These are phyloP conservation scores for Polygonum aviculare DNA, from an alignment of 148 eudicot genomes.

Conservation along the genomic window DNA sequence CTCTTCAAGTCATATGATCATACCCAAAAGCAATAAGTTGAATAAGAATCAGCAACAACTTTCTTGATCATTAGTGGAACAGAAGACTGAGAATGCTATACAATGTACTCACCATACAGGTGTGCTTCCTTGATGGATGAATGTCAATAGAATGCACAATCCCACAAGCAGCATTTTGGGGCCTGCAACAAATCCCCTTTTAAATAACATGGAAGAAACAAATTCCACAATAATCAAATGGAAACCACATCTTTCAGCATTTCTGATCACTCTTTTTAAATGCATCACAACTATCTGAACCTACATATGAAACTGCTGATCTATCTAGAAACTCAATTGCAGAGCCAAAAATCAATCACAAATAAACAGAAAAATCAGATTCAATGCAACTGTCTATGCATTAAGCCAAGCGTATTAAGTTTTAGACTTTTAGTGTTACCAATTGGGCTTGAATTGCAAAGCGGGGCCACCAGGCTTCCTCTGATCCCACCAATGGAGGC, in stretches of 20 bases:
- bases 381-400: neutral
- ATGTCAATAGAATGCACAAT: slow-evolving; percentile 82
- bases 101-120: slow-evolving; percentile 47
- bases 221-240: neutral
- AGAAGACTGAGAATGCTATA: neutral
- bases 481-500: slow-evolving; percentile 90
- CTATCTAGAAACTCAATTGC: neutral
- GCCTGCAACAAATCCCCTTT: slow-evolving; percentile 32
- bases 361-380: neutral
- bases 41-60: neutral
- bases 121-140: slow-evolving; percentile 88
- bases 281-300: neutral
- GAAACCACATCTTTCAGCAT: neutral
- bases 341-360: neutral
- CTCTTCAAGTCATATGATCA: neutral
- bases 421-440: slow-evolving; percentile 26
- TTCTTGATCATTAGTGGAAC: neutral
- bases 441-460: slow-evolving; percentile 53
- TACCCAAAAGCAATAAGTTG: neutral
- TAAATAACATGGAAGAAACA: neutral
- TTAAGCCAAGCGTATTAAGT: too few relatives aligned
- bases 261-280: neutral
- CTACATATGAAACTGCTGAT: neutral
- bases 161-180: slow-evolving; percentile 45
- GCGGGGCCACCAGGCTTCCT: slow-evolving; percentile 66